phyloP scores from a whole-genome alignment of 805 yeast genomes.

The Monosporozyma solicola region DNA sequence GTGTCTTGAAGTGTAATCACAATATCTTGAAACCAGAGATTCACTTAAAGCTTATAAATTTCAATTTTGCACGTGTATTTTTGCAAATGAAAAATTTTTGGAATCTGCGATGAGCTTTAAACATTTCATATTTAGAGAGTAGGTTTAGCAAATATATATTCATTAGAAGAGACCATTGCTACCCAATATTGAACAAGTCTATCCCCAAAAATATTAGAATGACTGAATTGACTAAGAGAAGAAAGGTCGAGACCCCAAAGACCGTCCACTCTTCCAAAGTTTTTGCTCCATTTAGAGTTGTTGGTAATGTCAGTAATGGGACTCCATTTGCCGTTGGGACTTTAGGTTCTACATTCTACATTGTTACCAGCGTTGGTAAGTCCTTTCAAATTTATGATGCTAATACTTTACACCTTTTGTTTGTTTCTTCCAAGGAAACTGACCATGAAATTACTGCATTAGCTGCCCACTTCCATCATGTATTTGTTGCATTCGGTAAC shows the following conservation, averaged over 20 bases:
- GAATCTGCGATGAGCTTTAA: slow-evolving; percentile 6
- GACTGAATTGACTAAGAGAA: slow-evolving; percentile 13
- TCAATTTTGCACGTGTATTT: neutral
- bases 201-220: neutral
- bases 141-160: neutral
- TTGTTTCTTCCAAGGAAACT: slow-evolving; percentile 77
- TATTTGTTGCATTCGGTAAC: slow-evolving; percentile 67
- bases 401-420: slow-evolving; percentile 70
- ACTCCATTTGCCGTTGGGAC: slow-evolving; percentile 84
- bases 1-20: neutral
- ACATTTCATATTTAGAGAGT: neutral
- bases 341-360: slow-evolving; percentile 77
- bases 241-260: slow-evolving; percentile 9
- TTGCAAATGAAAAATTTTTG: slow-evolving; percentile 1
- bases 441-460: slow-evolving; percentile 59
- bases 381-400: slow-evolving; percentile 92
- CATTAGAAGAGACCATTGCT: neutral
- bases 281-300: slow-evolving; percentile 78
- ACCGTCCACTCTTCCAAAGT: slow-evolving; percentile 40
- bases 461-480: slow-evolving; percentile 74
- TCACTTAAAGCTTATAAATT: neutral
- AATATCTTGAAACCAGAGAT: neutral
- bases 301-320: slow-evolving; percentile 85
- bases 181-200: neutral
- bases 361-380: slow-evolving; percentile 83